A percentile compares a stretch with the other conserved stretches of the same genome.
Evolutionary conservation across 2,329 filamentous ascomycete species (phyloP).

Genomic region (Plectosphaerella cucumerina): DNA sequence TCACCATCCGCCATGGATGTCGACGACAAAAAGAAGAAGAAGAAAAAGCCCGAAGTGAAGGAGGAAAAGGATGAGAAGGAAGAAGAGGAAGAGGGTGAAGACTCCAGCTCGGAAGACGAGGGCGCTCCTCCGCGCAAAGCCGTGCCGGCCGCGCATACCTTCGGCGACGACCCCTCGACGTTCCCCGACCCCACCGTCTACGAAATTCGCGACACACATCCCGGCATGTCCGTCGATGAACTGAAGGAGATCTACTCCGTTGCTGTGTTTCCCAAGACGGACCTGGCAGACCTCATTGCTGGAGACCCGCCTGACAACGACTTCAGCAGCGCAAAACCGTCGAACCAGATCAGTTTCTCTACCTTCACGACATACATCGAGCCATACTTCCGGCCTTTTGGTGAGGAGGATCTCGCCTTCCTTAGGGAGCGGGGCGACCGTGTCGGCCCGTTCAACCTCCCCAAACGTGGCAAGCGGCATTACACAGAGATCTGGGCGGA

Average conservation of each 20-base stretch:
- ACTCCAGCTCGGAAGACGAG: constrained; percentile 55
- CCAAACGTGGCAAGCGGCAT: constrained; percentile 75
- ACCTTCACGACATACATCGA: constrained; percentile 94
- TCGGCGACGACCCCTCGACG: constrained; percentile 87
- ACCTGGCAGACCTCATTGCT: constrained; percentile 80
- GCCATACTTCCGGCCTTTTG: constrained; percentile 82
- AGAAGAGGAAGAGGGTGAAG: constrained; percentile 37
- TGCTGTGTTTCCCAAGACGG: constrained; percentile 72
- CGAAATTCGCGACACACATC: constrained; percentile 73
- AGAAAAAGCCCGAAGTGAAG: not conserved
- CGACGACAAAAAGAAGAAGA: constrained; percentile 40
- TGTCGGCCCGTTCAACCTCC: constrained; percentile 77
- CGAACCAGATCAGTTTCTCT: constrained; percentile 88
- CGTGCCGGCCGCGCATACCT: constrained; percentile 77
- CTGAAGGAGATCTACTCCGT: constrained; percentile 87
- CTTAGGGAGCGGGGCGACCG: constrained; percentile 87
- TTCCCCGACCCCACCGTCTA: constrained; percentile 91
- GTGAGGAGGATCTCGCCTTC: constrained; percentile 92
- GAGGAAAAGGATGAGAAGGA: constrained; percentile 32
- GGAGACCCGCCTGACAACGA: constrained; percentile 90
- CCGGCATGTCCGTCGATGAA: constrained; percentile 78
- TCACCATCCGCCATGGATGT: constrained; percentile 55
- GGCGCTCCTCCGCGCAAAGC: constrained; percentile 58
- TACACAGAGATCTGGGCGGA: constrained; percentile 93
- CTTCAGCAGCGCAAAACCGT: constrained; percentile 90